These are phyloP conservation scores for Arthrinium puccinioides DNA, from an alignment of 2,329 filamentous ascomycete genomes.

Conservation along the genomic window DNA sequence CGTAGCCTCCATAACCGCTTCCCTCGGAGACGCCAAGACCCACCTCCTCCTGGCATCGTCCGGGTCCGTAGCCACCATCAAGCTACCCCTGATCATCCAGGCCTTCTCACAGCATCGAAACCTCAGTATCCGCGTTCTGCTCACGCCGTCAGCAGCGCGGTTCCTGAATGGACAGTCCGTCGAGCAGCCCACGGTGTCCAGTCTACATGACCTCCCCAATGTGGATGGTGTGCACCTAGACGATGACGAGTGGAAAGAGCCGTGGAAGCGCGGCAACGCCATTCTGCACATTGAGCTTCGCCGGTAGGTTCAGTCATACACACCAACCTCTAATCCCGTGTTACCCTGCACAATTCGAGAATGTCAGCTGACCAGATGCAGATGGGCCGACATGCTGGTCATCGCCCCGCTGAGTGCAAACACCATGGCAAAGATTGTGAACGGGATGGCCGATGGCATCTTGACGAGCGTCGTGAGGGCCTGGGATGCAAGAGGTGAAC, in stretches of 20 bases:
- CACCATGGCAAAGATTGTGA: constrained; percentile 73
- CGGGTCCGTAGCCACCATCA: constrained; percentile 82
- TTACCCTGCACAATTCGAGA: neutral
- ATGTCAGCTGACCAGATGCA: too few species aligned
- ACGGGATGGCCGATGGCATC: constrained; percentile 72
- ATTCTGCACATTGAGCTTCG: constrained; percentile 90
- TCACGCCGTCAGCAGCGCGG: constrained; percentile 64
- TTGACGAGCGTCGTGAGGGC: constrained; percentile 70
- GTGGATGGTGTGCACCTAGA: constrained; percentile 80
- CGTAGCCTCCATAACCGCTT: constrained; percentile 19
- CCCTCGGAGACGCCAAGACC: constrained; percentile 39
- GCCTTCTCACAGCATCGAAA: constrained; percentile 39
- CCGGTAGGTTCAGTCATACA: constrained; percentile 37
- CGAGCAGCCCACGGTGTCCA: constrained; percentile 66
- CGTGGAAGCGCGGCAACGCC: constrained; percentile 70
- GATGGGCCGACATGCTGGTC: constrained; percentile 71
- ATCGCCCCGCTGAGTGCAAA: constrained; percentile 81
- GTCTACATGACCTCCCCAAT: constrained; percentile 53
- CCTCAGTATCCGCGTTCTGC: constrained; percentile 77
- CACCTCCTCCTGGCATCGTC: constrained; percentile 61
- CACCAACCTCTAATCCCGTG: too few species aligned
- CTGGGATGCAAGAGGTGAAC: constrained; percentile 70
- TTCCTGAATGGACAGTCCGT: constrained; percentile 70
- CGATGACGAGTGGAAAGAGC: constrained; percentile 73
- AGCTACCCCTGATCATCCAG: constrained; percentile 60